These are phyloP conservation scores for Ceratocystis cacaofunesta DNA, from an alignment of 2,329 filamentous ascomycete species.

Conservation along the genomic window DNA sequence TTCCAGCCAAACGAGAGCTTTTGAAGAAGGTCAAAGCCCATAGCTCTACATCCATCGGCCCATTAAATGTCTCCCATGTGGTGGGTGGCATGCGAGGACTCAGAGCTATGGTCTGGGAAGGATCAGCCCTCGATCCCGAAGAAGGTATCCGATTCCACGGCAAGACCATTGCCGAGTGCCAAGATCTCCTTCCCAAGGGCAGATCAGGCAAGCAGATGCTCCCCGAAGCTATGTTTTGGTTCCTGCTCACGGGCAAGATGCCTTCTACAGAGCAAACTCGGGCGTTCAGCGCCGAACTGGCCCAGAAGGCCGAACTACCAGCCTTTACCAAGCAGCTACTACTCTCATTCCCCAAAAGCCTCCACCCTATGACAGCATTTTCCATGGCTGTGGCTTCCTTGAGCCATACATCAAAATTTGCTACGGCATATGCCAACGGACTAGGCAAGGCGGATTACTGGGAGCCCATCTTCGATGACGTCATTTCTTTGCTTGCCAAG, in stretches of 20 bases:
- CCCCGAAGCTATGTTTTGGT: conserved; percentile 98
- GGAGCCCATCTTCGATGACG: conserved; percentile 95
- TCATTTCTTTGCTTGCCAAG: conserved; percentile 85
- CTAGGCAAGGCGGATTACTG: conserved; percentile 95
- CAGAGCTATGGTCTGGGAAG: conserved; percentile 98
- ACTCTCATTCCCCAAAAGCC: conserved; percentile 71
- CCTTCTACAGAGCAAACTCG: conserved; percentile 72
- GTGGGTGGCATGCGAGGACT: conserved; percentile 94
- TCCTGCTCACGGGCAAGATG: conserved; percentile 83
- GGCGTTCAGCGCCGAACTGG: conserved; percentile 68
- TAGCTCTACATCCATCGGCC: conserved; percentile 67
- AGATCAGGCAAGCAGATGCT: conserved; percentile 90
- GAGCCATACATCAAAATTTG: conserved; percentile 87
- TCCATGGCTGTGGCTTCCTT: conserved; percentile 90
- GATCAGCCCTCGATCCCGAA: conserved; percentile 87
- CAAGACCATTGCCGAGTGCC: conserved; percentile 95
- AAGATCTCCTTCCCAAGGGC: conserved; percentile 83
- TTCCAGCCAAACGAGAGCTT: conserved; percentile 85
- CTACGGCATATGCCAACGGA: conserved; percentile 80
- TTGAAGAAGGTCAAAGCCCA: conserved; percentile 87
- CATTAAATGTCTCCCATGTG: conserved; percentile 86
- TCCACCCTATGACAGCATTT: conserved; percentile 98
- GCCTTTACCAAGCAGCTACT: conserved; percentile 75
- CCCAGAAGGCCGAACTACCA: conserved; percentile 71
- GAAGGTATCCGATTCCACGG: conserved; percentile 98